phyloP scores from a whole-genome alignment of 257 asterid species.

The Coffea eugenioides region DNA sequence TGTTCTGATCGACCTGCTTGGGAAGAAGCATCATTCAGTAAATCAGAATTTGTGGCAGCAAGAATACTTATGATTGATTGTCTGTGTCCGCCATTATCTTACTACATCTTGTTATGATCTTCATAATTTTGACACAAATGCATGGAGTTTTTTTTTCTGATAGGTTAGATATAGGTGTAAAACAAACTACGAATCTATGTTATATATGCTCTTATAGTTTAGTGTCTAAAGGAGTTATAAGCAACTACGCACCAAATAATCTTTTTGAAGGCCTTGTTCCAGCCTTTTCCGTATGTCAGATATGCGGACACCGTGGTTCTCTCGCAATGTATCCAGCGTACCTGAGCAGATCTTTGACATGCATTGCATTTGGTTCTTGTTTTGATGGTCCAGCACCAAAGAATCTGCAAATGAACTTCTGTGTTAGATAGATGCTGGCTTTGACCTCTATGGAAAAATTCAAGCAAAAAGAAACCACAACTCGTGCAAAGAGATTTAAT shows the following conservation, averaged over 20 bases:
- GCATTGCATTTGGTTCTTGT: conserved; percentile 42
- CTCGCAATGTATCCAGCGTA: conserved; percentile 43
- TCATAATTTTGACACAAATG: too few relatives aligned
- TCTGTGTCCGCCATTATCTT: too few relatives aligned
- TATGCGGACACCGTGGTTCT: conserved; percentile 39
- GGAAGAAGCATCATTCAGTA: neutral
- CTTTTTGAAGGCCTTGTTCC: conserved; percentile 57
- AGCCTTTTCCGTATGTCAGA: conserved; percentile 53
- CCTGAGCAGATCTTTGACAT: conserved; percentile 34
- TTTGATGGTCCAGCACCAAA: conserved; percentile 44
- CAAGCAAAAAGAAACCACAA: neutral
- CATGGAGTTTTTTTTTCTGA: too few relatives aligned
- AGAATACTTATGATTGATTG: too few relatives aligned
- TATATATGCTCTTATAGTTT: too few relatives aligned
- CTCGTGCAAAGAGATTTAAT: neutral
- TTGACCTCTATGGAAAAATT: neutral
- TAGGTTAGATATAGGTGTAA: too few relatives aligned
- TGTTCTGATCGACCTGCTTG: conserved; percentile 60
- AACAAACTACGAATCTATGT: too few relatives aligned
- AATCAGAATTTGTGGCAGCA: neutral
- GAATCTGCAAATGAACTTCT: conserved; percentile 49
- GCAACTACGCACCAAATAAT: conserved; percentile 45
- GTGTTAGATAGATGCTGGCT: neutral
- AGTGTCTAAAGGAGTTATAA: neutral
- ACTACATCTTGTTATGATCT: too few relatives aligned